Evolutionary conservation across 2,329 filamentous ascomycete species (phyloP).

Genomic region (Venturia effusa): DNA sequence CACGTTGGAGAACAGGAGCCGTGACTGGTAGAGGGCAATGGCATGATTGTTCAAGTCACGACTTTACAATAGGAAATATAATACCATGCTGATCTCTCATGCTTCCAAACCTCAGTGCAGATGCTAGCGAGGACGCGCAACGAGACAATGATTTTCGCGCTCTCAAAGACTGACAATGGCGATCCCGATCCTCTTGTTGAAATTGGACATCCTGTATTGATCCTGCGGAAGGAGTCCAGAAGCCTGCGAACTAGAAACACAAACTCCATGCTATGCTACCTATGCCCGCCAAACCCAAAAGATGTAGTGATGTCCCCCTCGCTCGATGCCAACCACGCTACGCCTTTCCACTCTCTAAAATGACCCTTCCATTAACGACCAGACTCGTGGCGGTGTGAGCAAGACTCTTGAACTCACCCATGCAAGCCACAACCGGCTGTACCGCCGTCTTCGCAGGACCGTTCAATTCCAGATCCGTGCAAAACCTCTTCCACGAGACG

Average conservation of each 20-base stretch:
- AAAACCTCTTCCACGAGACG: constrained; percentile 40
- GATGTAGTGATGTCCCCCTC: not conserved
- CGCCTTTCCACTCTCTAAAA: not conserved
- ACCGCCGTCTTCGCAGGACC: not conserved
- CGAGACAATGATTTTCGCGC: too few species aligned
- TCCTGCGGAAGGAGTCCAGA: not conserved
- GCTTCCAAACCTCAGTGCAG: not conserved
- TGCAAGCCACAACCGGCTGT: not conserved
- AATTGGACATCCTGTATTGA: not conserved
- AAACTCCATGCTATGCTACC: not conserved
- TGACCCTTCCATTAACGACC: not conserved
- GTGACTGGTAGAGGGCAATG: not conserved
- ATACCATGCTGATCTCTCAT: not conserved
- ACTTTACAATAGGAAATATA: not conserved
- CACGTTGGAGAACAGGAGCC: constrained; percentile 10
- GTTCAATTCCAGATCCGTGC: constrained; percentile 22
- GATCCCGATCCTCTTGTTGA: too few species aligned
- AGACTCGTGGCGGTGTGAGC: not conserved
- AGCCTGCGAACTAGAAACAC: too few species aligned
- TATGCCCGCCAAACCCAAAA: not conserved
- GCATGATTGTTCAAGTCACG: not conserved
- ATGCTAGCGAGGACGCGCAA: too few species aligned
- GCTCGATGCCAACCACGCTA: not conserved
- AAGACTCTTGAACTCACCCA: not conserved
- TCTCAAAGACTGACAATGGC: too few species aligned